Conservation (phyloP, 148 eudicot species). For the Simmondsia chinensis region DNA sequence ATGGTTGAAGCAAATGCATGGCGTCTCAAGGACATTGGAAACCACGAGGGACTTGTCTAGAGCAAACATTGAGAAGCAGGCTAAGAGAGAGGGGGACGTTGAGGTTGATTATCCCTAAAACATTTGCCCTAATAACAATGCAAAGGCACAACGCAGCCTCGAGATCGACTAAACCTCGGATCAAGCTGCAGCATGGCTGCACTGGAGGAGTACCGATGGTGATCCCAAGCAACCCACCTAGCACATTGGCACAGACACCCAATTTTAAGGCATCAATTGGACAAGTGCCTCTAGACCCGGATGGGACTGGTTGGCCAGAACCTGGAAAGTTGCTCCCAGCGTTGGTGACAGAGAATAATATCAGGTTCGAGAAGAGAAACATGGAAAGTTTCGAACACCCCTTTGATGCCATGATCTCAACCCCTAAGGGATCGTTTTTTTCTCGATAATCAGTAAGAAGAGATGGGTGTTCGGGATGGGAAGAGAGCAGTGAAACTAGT, state of each 20-base stretch:
- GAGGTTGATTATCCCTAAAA: slow-evolving; percentile 39
- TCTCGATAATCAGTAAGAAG: too few species aligned
- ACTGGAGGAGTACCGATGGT: slow-evolving; percentile 30
- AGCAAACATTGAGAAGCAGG: slow-evolving; percentile 52
- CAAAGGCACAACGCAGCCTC: slow-evolving; percentile 75
- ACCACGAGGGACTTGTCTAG: slow-evolving; percentile 29
- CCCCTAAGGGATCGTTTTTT: too few species aligned
- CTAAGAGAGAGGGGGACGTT: slow-evolving; percentile 41
- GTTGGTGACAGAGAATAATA: slow-evolving; percentile 24
- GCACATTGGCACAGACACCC: slow-evolving; percentile 44
- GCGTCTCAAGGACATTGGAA: slow-evolving; percentile 34
- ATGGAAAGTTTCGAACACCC: slow-evolving; percentile 19
- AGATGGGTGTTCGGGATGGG: too few species aligned
- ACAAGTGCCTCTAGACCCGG: slow-evolving; percentile 14
- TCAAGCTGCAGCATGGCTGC: slow-evolving; percentile 45
- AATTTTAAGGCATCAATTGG: slow-evolving; percentile 49
- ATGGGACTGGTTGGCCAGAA: background rate
- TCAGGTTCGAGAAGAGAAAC: slow-evolving; percentile 31
- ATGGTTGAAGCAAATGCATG: background rate
- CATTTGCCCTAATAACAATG: slow-evolving; percentile 44
- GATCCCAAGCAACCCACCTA: slow-evolving; percentile 18
- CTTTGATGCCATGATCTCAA: slow-evolving; percentile 26
- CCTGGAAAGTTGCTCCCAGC: background rate
- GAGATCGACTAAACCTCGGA: slow-evolving; percentile 40
- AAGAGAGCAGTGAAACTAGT: too few species aligned